Base-by-base conservation (phyloP, 371 early-diverging fungal species). In the Coelomomyces lativittatus region DNA sequence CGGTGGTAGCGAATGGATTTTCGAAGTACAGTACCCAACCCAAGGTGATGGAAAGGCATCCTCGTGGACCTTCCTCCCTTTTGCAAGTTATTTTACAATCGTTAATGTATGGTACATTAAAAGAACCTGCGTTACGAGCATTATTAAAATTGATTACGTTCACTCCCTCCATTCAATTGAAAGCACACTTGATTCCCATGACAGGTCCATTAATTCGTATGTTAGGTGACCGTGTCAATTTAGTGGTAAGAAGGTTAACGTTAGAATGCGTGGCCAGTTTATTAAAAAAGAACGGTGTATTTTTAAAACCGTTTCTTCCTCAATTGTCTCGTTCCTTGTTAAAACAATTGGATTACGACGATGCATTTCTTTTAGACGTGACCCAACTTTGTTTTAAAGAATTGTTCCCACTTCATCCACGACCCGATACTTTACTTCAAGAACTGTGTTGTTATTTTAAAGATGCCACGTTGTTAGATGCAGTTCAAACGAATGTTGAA, bases 141-240 rank as follows among this genome's bases (percentile, higher is more conserved):
- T 11, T 41, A 31, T 19, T 41, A 10, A 5, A 19, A 21, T 11
- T 41, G 9, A 41, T 41, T 11, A 6, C 5, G 26, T 31, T 5
- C 19, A 41, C 43, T 10, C 43, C 43, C 10, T 28, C 19, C 26
- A 31, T 31, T 31, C 28, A 41, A 28, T 31, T 41, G 7, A 17
- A 21, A 9, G 43, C 43, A 12, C 43, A 41, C 43, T 28, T 41
- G 19, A 91, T 89, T 3, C 86, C 83, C 53, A 87, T 95, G 40
- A 86, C 93, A 5, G 97, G 97, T 48, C 91, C 95, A 24, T 71
- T 95, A 39, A 96, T 96, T 66, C 88, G 97, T 65, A 84, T 91
- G 45, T 79, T 91, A 48, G 92, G 93, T 48, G 97, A 96, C 60
- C 84, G 91, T 35, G 82, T 87, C 64, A 78, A 86, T 44, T 66